Conservation (phyloP, 2,329 filamentous ascomycete genomes). For the Colletotrichum lindemuthianum region DNA sequence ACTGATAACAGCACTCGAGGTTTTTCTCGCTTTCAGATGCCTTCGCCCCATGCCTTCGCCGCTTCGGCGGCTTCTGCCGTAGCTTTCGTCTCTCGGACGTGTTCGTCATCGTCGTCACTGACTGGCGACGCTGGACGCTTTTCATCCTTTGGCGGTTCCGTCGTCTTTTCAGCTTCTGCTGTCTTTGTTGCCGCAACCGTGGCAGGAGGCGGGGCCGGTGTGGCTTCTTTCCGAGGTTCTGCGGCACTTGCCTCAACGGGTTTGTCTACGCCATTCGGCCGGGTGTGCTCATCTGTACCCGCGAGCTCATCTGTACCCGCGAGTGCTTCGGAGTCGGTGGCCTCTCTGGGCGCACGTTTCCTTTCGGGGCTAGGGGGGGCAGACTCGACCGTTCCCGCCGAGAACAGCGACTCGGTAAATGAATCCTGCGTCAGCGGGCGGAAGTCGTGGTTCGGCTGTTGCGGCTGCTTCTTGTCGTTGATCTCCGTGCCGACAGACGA, state of each 20-base stretch:
- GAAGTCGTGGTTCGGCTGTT: conserved; percentile 25
- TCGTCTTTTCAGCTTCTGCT: no score
- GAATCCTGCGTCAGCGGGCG: conserved; percentile 52
- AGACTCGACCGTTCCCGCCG: conserved; percentile 41
- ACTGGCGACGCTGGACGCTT: not conserved
- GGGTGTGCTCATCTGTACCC: no score
- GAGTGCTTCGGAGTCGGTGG: no score
- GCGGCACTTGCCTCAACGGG: not conserved
- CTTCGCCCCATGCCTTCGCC: conserved; percentile 29
- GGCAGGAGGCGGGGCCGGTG: no score
- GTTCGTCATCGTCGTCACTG: conserved; percentile 13
- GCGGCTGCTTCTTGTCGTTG: conserved; percentile 5
- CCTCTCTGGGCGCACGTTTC: conserved; percentile 6
- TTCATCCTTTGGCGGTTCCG: not conserved
- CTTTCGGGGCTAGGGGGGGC: conserved; percentile 16
- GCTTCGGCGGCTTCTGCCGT: conserved; percentile 31
- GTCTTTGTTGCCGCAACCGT: no score
- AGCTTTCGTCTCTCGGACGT: conserved; percentile 15
- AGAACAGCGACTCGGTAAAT: conserved; percentile 58
- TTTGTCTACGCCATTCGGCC: conserved; percentile 1
- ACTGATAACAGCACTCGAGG: no score
- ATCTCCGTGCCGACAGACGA: conserved; percentile 23
- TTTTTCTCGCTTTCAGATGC: conserved; percentile 5
- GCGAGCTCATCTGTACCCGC: no score
- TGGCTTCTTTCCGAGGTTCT: conserved; percentile 1